Conservation (phyloP, 164 flowering plant genomes). For the Aristolochia fimbriata region DNA sequence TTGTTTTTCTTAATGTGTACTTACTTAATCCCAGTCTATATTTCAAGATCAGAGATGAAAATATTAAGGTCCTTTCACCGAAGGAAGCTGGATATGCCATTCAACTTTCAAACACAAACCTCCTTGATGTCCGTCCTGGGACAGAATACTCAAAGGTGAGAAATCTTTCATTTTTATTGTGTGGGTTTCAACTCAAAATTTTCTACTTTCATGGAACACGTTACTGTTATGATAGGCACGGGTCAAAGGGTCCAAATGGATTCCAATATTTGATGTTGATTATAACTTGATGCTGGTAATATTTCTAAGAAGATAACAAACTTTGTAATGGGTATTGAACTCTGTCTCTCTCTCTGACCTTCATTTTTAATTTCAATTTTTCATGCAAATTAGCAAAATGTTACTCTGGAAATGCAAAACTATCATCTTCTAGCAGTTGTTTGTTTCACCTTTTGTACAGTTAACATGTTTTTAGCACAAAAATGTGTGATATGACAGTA, state of each 20-base stretch:
- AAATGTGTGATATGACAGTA: too few relatives aligned
- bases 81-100: conserved; percentile 98
- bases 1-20: too few relatives aligned
- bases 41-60: conserved; percentile 69
- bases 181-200: too few relatives aligned
- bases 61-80: conserved; percentile 70
- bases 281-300: conserved; percentile 48
- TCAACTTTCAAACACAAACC: conserved; percentile 71
- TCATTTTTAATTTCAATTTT: too few relatives aligned
- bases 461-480: too few relatives aligned
- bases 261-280: conserved; percentile 84
- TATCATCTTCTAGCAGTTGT: too few relatives aligned
- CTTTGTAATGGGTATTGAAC: conserved; percentile 71
- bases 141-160: conserved; percentile 68
- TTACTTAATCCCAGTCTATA: not conserved
- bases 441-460: too few relatives aligned
- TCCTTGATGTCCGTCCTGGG: conserved; percentile 92
- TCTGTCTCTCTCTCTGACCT: too few relatives aligned
- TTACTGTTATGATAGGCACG: conserved; percentile 56
- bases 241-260: conserved; percentile 91
- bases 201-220: not conserved
- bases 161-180: not conserved
- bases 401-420: too few relatives aligned
- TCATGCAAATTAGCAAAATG: too few relatives aligned
- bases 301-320: conserved; percentile 56